Percentiles rank a stretch among this genome's conserved stretches.
These are phyloP conservation scores for Phytopythium cucurbitacearum DNA, from an alignment of 352 stramenopile genomes.

Conservation along the genomic window DNA sequence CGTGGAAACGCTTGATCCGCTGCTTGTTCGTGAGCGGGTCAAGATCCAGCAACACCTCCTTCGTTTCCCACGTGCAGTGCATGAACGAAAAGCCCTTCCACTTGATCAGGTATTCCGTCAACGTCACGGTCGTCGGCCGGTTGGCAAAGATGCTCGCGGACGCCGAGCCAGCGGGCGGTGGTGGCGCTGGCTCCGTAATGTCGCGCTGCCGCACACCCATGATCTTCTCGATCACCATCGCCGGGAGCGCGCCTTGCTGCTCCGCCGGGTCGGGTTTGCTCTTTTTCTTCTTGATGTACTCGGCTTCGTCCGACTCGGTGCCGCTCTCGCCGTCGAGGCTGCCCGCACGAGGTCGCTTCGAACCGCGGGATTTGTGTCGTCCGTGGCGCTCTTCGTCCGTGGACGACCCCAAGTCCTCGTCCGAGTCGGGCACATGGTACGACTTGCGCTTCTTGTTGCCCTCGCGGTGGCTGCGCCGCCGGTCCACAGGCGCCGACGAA, in stretches of 20 bases:
- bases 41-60: slow-evolving; percentile 67
- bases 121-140: slow-evolving; percentile 22
- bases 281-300: slow-evolving; percentile 33
- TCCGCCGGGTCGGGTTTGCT: slow-evolving; percentile 9
- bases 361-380: slow-evolving; percentile 5
- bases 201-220: slow-evolving; percentile 69
- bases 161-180: slow-evolving; percentile 15
- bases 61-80: slow-evolving; percentile 82
- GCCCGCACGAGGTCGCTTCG: slow-evolving; percentile 12
- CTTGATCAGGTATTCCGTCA: slow-evolving; percentile 88
- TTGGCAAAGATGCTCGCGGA: slow-evolving; percentile 37
- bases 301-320: slow-evolving; percentile 44
- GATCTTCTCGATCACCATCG: slow-evolving; percentile 88
- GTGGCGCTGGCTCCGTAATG: slow-evolving; percentile 19
- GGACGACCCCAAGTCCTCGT: slow-evolving; percentile 60
- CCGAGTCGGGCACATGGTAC: slow-evolving; percentile 78
- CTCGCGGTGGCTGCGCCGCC: slow-evolving; percentile 54
- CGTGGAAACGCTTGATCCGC: slow-evolving; percentile 84
- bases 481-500: slow-evolving; percentile 14
- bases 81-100: slow-evolving; percentile 90
- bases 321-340: slow-evolving; percentile 18
- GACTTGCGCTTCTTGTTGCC: slow-evolving; percentile 68
- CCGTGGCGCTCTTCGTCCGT: slow-evolving; percentile 22
- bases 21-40: slow-evolving; percentile 85
- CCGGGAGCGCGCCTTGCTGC: slow-evolving; percentile 11